Conservation (phyloP, 129 eudicot species). For the Flaveria robusta region DNA sequence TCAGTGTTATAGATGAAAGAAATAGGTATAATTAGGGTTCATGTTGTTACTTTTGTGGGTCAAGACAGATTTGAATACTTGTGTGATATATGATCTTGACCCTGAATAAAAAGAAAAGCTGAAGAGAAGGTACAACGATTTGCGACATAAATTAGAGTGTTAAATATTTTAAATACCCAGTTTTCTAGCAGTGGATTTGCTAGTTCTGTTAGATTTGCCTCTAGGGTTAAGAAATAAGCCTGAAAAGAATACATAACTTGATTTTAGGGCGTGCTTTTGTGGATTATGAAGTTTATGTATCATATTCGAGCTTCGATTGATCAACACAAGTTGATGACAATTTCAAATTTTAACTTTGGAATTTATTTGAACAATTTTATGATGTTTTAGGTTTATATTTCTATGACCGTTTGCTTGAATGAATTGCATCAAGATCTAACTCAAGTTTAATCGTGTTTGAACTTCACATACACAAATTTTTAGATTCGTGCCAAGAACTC, state of each 20-base stretch:
- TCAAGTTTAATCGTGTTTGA: conserved; percentile 7
- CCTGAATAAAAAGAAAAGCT: conserved; percentile 24
- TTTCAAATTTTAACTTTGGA: not conserved
- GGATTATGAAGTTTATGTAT: conserved; percentile 20
- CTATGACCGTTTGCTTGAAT: not conserved
- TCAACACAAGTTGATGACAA: not conserved
- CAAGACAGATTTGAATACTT: conserved; percentile 14
- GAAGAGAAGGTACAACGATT: not conserved
- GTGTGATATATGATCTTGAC: conserved; percentile 34
- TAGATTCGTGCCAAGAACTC: not conserved
- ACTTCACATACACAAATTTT: not conserved
- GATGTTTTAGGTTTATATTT: conserved; percentile 7
- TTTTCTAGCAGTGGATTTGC: no score
- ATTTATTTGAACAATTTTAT: not conserved
- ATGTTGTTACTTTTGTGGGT: conserved; percentile 13
- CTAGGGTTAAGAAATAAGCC: conserved; percentile 12
- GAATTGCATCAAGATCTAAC: not conserved
- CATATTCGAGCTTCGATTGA: conserved; percentile 8
- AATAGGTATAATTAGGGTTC: conserved; percentile 43
- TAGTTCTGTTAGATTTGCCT: not conserved
- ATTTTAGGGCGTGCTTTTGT: conserved; percentile 5
- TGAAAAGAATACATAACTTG: conserved; percentile 8
- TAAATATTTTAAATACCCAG: no score
- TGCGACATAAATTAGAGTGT: not conserved
- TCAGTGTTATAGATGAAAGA: conserved; percentile 33